These are phyloP conservation scores for Corchorus olitorius DNA, from an alignment of 345 rosid species.

Conservation along the genomic window DNA sequence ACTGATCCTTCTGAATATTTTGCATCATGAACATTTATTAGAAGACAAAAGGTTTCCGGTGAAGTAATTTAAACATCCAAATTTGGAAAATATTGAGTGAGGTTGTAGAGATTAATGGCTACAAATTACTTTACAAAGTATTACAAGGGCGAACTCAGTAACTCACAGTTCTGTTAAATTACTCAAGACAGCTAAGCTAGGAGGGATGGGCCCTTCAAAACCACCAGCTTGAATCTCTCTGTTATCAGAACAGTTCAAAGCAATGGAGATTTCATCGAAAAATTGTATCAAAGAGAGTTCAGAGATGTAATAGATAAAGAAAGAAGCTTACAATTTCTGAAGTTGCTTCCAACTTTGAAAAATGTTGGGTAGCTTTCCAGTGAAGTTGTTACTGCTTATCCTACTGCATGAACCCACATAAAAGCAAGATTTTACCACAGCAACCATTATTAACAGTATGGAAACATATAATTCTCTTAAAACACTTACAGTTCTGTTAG, in stretches of 20 bases:
- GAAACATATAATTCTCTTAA: neutral
- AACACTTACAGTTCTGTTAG: conserved; percentile 24
- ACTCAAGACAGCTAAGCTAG: conserved; percentile 35
- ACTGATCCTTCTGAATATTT: conserved; percentile 49
- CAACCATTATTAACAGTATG: neutral
- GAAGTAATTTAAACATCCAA: neutral
- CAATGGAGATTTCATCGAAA: neutral
- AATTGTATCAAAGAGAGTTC: neutral
- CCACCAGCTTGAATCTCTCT: conserved; percentile 66
- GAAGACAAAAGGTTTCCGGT: neutral
- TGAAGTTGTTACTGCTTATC: conserved; percentile 31
- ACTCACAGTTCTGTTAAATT: conserved; percentile 44
- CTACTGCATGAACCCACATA: conserved; percentile 8
- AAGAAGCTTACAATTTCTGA: conserved; percentile 14
- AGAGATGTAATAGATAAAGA: neutral
- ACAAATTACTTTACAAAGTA: neutral
- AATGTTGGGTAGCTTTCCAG: conserved; percentile 19
- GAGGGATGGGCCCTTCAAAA: conserved; percentile 58
- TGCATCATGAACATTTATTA: neutral
- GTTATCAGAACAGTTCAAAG: neutral
- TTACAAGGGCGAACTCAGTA: conserved; percentile 26
- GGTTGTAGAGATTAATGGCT: neutral
- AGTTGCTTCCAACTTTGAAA: conserved; percentile 21
- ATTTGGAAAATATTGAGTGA: neutral
- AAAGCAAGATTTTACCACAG: neutral